Percentiles rank a stretch among this genome's conserved stretches.
Evolutionary conservation across 2,329 filamentous ascomycete species (phyloP).

Genomic region (Alternaria solani): DNA sequence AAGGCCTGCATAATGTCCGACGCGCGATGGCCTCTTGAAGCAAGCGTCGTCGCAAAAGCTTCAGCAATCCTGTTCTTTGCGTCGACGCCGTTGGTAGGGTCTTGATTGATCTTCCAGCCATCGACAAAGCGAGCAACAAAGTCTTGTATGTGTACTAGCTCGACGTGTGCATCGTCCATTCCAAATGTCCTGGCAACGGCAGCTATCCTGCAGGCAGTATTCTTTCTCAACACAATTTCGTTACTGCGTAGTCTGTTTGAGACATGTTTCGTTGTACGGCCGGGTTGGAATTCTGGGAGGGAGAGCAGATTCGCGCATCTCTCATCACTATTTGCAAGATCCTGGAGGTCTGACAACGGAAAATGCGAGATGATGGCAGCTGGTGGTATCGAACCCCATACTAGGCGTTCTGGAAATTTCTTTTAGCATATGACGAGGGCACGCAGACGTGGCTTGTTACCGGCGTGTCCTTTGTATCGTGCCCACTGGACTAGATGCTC

Average conservation of each 20-base stretch:
- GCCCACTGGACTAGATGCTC: constrained; percentile 3
- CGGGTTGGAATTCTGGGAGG: neutral
- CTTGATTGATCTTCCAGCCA: neutral
- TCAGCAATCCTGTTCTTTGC: neutral
- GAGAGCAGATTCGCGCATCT: neutral
- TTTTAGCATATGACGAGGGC: neutral
- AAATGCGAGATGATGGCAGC: neutral
- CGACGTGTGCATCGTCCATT: neutral
- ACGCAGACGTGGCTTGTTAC: neutral
- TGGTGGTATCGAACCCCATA: neutral
- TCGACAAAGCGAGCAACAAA: constrained; percentile 14
- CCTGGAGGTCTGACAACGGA: neutral
- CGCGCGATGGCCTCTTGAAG: neutral
- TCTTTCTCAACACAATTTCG: neutral
- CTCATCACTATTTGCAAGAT: neutral
- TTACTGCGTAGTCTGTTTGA: neutral
- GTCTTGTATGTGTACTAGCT: neutral
- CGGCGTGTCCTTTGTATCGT: constrained; percentile 11
- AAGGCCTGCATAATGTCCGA: constrained; percentile 15
- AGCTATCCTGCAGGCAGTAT: neutral
- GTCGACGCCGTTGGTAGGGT: neutral
- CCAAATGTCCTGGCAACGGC: constrained; percentile 2
- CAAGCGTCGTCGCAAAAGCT: constrained; percentile 12
- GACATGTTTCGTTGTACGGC: neutral
- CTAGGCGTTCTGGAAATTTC: neutral